Percentiles rank a stretch among this genome's conserved stretches.
Conservation (phyloP, 108 stramenopile species). For the Seminavis robusta region DNA sequence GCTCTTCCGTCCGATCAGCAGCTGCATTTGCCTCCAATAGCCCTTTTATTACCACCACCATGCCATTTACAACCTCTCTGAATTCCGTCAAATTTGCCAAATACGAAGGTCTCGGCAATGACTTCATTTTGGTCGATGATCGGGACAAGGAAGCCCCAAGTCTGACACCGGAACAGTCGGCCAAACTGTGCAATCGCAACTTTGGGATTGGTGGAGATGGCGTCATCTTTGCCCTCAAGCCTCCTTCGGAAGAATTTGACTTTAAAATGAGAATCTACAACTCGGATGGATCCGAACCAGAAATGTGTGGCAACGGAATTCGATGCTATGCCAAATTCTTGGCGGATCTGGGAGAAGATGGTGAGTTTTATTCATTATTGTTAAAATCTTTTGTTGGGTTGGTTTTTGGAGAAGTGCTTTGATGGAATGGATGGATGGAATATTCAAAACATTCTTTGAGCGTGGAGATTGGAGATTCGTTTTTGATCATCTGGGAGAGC, state of each 20-base stretch:
- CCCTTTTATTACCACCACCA: background rate
- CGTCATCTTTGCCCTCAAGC: conserved; percentile 94
- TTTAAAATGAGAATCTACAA: conserved; percentile 98
- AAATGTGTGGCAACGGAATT: conserved; percentile 99
- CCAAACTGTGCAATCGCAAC: conserved; percentile 85
- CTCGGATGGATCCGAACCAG: conserved; percentile 91
- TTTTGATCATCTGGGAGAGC: no score
- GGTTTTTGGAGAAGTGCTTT: conserved; percentile 7
- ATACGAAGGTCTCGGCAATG: conserved; percentile 99
- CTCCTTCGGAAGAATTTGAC: conserved; percentile 66
- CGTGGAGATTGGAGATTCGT: no score
- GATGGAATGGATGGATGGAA: conserved; percentile 1
- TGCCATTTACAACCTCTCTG: background rate
- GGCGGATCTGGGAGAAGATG: conserved; percentile 84
- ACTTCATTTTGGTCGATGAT: conserved; percentile 96
- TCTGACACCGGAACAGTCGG: conserved; percentile 84
- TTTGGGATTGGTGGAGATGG: conserved; percentile 97
- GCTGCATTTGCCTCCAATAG: no score
- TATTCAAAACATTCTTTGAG: no score
- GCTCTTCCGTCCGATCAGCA: no score
- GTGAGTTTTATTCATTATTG: no score
- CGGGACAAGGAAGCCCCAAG: conserved; percentile 72
- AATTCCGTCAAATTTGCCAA: conserved; percentile 81
- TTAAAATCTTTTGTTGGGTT: background rate
- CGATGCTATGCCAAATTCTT: conserved; percentile 94